A percentile compares a stretch with the other conserved stretches of the same genome.
phyloP scores from a whole-genome alignment of 306 rosid genomes.

The Vigna unguiculata region DNA sequence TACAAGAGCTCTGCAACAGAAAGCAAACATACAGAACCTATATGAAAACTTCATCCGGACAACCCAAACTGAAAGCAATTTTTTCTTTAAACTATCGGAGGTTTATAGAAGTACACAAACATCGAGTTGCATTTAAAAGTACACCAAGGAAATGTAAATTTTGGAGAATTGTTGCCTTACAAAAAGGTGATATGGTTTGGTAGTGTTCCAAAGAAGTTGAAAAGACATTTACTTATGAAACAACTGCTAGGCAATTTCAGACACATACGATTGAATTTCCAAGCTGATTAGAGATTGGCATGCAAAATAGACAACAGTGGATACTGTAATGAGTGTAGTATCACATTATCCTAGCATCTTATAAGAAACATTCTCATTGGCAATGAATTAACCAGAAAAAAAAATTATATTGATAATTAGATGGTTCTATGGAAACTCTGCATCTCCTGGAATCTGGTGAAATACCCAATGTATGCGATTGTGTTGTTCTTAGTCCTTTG shows the following conservation, averaged over 20 bases:
- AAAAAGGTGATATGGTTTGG: neutral
- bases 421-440: neutral
- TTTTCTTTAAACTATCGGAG: slow-evolving; percentile 37
- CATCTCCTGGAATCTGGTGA: neutral
- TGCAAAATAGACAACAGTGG: slow-evolving; percentile 4
- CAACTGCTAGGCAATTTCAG: slow-evolving; percentile 12
- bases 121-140: slow-evolving; percentile 28
- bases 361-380: neutral
- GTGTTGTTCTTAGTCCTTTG: neutral
- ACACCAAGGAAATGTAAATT: slow-evolving; percentile 1
- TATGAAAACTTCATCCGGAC: slow-evolving; percentile 47
- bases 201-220: neutral
- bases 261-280: slow-evolving; percentile 4
- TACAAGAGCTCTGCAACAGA: slow-evolving; percentile 90
- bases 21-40: slow-evolving; percentile 53
- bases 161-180: neutral
- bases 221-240: slow-evolving; percentile 19
- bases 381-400: slow-evolving; percentile 7
- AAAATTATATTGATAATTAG: neutral
- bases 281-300: neutral
- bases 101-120: neutral
- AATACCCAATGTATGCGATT: slow-evolving; percentile 23
- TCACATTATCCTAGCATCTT: slow-evolving; percentile 2
- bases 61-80: slow-evolving; percentile 43
- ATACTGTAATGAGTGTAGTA: slow-evolving; percentile 9